Percentiles rank a stretch among this genome's conserved stretches.
Evolutionary conservation across 176 grass and related monocot genomes (phyloP).

Genomic region (Zea luxurians): DNA sequence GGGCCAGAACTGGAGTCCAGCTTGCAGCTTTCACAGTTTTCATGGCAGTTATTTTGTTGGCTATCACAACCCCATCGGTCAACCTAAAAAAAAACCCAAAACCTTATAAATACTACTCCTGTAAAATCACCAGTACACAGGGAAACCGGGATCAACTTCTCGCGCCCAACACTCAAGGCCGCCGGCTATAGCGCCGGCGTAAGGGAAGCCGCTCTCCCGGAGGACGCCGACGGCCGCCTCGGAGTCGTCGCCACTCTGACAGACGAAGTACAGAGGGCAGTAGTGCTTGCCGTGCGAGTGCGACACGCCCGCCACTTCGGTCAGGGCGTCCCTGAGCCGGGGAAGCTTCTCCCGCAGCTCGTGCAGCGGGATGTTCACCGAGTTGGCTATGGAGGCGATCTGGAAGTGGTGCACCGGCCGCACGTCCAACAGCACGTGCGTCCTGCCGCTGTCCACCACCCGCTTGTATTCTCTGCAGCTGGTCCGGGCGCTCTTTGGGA

Average conservation of each 20-base stretch:
- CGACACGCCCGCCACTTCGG: conserved; percentile 2
- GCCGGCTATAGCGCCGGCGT: conserved; percentile 56
- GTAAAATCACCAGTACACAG: conserved; percentile 30
- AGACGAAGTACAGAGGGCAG: conserved; percentile 55
- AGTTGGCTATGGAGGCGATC: conserved; percentile 56
- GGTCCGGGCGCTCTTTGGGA: conserved; percentile 50
- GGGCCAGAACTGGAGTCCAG: not conserved
- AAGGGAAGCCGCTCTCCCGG: conserved; percentile 55
- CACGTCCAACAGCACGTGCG: conserved; percentile 68
- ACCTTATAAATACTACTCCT: too few species aligned
- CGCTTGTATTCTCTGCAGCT: conserved; percentile 60
- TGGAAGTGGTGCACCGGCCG: conserved; percentile 78
- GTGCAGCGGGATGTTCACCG: conserved; percentile 66
- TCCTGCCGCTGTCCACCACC: conserved; percentile 45
- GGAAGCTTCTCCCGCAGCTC: conserved; percentile 53
- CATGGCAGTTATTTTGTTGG: too few species aligned
- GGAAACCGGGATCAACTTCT: conserved; percentile 60
- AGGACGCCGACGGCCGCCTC: conserved; percentile 57
- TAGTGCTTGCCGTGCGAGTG: not conserved
- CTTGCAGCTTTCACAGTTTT: not conserved
- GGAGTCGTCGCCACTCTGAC: conserved; percentile 69
- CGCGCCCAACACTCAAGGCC: conserved; percentile 70
- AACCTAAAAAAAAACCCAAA: too few species aligned
- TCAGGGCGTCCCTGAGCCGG: conserved; percentile 22
- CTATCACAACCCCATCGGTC: too few species aligned